Conservation (phyloP, 2,329 filamentous ascomycete species). For the Cladosporium oxysporum region DNA sequence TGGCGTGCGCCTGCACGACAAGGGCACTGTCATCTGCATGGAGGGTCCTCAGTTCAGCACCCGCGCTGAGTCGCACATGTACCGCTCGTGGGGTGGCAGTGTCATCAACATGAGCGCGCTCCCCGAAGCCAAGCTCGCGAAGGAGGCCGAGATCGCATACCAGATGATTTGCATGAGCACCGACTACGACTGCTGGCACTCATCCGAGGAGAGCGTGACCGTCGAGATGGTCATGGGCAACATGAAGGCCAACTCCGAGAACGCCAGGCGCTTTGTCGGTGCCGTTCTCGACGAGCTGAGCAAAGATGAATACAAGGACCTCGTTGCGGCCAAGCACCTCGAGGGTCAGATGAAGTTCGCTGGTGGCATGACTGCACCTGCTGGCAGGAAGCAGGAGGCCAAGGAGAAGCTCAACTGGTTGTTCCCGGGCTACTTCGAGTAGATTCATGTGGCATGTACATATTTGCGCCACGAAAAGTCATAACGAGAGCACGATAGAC, state of each 20-base stretch:
- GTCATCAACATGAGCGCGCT: conserved; percentile 99
- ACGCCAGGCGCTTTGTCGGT: conserved; percentile 80
- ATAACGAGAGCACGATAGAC: conserved; percentile 11
- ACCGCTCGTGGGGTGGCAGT: conserved; percentile 87
- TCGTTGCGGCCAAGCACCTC: conserved; percentile 79
- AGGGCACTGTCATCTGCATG: conserved; percentile 89
- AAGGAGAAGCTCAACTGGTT: conserved; percentile 80
- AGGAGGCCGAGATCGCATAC: conserved; percentile 94
- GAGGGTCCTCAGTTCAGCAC: conserved; percentile 99
- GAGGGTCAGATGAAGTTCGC: conserved; percentile 75
- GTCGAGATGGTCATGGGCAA: conserved; percentile 97
- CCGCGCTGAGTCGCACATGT: conserved; percentile 91
- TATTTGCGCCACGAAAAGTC: neutral
- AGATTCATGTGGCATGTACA: conserved; percentile 3
- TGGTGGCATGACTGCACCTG: conserved; percentile 78
- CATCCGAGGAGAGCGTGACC: conserved; percentile 74
- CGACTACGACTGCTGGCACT: conserved; percentile 98
- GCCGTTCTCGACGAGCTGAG: conserved; percentile 85
- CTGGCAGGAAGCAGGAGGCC: conserved; percentile 71
- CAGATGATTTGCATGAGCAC: conserved; percentile 99
- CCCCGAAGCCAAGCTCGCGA: conserved; percentile 92
- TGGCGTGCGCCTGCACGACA: conserved; percentile 79
- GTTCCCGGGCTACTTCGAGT: conserved; percentile 76
- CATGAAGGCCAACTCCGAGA: conserved; percentile 90
- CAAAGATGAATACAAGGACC: conserved; percentile 71